Base-by-base conservation (phyloP, 1,139 yeast genomes). In the Saccharomyces hybrid region DNA sequence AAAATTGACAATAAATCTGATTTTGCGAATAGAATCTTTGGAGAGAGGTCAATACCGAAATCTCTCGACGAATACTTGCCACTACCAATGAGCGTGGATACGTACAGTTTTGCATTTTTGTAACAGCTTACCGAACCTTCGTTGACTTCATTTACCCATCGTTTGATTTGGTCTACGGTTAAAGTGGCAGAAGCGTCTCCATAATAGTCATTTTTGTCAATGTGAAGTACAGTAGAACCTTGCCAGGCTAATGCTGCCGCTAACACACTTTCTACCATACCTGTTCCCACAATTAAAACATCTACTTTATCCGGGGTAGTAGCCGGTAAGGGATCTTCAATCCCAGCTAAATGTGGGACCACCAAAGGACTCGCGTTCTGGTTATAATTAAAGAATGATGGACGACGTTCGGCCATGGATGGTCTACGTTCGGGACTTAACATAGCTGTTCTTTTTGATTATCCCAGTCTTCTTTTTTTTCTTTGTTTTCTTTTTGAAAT, bases 161-260 rank as follows among this genome's bases (percentile, higher is more conserved):
- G 75, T 65, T 85, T 83, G 61, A 90, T 72, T 71, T 91, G 96
- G 63, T 88, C 96, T 51, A 89, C 82, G 26, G 96, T 86, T 56
- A 93, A 73, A 12, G 97, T 87, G 4, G 97, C 91, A 48, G 84
- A 79, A 52, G 86, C 78, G 68, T 90, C 98, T 11, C 99, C 99
- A 66, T 93, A 93, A 69, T 87, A 85, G 42, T 81, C 78, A 64
- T 88, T 86, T 55, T 82, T 76, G 69, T 93, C 99, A 50, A 93
- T 82, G 69, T 93, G 99, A 54, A 93, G 76, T 16, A 93, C 97
- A 59, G 79, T 83, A 16, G 93, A 84, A 12, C 98, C 98, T 65
- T 89, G 97, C 98, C 99, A 93, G 14, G 97, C 86, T 54, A 93
- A 76, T 0, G 98, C 93, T 3, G 98, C 96, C 0, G 98, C 97